phyloP scores from a whole-genome alignment of 441 rosid genomes.

The Macaranga tanarius region DNA sequence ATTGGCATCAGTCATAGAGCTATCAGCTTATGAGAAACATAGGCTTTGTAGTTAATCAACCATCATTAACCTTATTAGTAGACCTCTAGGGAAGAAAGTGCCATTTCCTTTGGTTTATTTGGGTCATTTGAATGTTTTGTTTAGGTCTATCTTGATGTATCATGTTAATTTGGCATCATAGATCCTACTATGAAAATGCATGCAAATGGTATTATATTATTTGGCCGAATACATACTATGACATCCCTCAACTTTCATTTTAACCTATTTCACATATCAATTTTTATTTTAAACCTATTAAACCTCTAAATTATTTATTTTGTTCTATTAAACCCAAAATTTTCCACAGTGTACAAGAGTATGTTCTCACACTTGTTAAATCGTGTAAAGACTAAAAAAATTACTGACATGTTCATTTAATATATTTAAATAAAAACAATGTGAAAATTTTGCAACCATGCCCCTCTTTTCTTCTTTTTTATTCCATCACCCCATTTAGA shows the following conservation, averaged over 20 bases:
- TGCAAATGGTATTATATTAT: background rate
- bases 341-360: no score
- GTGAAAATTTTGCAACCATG: no score
- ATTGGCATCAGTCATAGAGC: background rate
- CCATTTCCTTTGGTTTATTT: constrained; percentile 5
- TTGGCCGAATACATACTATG: background rate
- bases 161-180: background rate
- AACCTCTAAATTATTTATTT: no score
- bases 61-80: background rate
- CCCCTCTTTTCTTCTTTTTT: no score
- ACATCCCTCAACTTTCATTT: background rate
- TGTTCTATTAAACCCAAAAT: no score
- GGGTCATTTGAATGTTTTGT: constrained; percentile 7
- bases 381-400: no score
- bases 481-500: no score
- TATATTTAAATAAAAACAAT: no score
- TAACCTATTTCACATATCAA: background rate
- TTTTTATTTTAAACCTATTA: background rate
- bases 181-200: background rate
- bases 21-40: background rate
- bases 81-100: background rate
- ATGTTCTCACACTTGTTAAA: no score
- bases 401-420: no score
- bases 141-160: background rate
- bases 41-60: background rate